Evolutionary conservation across 805 yeast genomes (phyloP).

Genomic region (Starmerella cellae): DNA sequence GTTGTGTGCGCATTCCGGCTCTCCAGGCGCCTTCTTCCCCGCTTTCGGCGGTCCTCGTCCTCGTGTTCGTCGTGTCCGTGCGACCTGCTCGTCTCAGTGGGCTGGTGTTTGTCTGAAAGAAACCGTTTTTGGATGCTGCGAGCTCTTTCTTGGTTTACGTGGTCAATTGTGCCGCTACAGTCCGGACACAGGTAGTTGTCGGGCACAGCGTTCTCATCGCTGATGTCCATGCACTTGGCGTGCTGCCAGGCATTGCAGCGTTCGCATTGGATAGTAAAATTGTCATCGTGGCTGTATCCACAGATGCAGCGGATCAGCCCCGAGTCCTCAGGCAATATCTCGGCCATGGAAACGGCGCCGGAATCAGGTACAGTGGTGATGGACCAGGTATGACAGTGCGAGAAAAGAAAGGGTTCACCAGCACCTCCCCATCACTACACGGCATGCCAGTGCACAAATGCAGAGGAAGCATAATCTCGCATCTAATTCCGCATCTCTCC

Average conservation of each 20-base stretch:
- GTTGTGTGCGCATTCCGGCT: constrained; percentile 6
- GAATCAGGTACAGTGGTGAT: no score
- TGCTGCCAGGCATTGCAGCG: constrained; percentile 91
- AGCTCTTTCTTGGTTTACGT: constrained; percentile 35
- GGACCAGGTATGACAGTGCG: no score
- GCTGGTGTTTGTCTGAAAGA: constrained; percentile 8
- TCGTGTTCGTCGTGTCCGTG: neutral
- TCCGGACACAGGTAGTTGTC: constrained; percentile 68
- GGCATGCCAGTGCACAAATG: no score
- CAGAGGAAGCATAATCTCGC: no score
- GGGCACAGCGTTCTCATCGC: constrained; percentile 60
- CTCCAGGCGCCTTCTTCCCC: constrained; percentile 1
- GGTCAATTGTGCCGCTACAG: constrained; percentile 44
- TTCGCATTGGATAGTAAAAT: constrained; percentile 90
- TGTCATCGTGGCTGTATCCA: constrained; percentile 80
- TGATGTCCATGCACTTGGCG: constrained; percentile 74
- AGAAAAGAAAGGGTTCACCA: no score
- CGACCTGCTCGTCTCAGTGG: neutral
- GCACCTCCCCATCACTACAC: no score
- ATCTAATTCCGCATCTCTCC: no score
- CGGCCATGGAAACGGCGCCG: constrained; percentile 13
- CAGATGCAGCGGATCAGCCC: constrained; percentile 86
- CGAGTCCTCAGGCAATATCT: constrained; percentile 37
- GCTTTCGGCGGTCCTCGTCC: constrained; percentile 6
- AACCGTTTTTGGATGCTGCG: constrained; percentile 29